These are phyloP conservation scores for Rhizopus delemar DNA, from an alignment of 371 early-diverging fungal genomes.

Conservation along the genomic window DNA sequence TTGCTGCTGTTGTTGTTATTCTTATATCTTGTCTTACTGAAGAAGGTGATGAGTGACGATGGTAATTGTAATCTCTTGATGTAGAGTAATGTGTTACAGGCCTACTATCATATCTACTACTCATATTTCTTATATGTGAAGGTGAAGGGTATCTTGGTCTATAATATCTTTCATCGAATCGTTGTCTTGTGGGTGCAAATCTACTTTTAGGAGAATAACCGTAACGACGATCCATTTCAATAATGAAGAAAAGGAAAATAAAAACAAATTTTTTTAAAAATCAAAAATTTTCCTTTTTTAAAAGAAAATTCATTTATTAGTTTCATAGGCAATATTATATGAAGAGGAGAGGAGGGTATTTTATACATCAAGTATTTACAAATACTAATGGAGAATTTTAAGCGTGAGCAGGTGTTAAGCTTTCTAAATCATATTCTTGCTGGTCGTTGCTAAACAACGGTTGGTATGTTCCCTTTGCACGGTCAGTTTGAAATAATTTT, in stretches of 20 bases:
- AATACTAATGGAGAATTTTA: background rate
- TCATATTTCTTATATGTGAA: background rate
- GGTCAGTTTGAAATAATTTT: background rate
- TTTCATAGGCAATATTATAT: background rate
- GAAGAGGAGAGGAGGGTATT: background rate
- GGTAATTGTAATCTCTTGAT: background rate
- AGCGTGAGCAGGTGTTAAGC: background rate
- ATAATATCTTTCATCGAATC: conserved; percentile 6
- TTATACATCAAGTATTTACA: background rate
- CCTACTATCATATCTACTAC: background rate
- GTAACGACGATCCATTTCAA: conserved; percentile 14
- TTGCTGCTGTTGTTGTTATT: background rate
- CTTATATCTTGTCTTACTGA: background rate
- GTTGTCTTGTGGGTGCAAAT: background rate
- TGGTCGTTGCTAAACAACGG: conserved; percentile 1
- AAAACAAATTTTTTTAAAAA: background rate
- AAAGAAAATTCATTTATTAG: background rate
- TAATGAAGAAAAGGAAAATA: background rate
- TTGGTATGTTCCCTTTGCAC: conserved; percentile 15
- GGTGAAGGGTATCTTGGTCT: conserved; percentile 10
- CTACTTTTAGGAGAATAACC: conserved; percentile 9
- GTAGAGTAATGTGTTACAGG: background rate
- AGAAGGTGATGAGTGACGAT: background rate
- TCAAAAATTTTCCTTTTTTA: background rate
- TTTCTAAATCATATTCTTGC: conserved; percentile 23